Percentiles rank a stretch among this genome's conserved stretches.
Evolutionary conservation across 257 asterid genomes (phyloP).

Genomic region (Nemophila menziesii): DNA sequence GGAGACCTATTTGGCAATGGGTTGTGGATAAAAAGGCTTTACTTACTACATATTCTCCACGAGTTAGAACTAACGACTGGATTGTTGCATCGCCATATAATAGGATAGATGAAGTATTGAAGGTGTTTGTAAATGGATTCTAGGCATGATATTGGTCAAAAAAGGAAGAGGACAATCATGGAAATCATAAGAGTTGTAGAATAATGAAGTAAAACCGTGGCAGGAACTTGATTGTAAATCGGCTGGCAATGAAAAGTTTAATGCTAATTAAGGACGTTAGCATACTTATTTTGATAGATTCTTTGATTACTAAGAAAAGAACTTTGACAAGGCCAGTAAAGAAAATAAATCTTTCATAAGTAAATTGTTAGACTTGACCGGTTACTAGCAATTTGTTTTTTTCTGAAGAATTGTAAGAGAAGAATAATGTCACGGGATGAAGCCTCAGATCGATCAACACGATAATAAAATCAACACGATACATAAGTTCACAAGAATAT

Average conservation of each 20-base stretch:
- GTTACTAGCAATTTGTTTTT: no score
- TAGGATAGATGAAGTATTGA: conserved; percentile 30
- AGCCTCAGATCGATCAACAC: no score
- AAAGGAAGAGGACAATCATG: background rate
- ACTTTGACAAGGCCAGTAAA: no score
- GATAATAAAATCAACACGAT: no score
- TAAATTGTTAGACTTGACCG: no score
- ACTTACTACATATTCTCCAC: conserved; percentile 31
- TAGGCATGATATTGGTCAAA: conserved; percentile 20
- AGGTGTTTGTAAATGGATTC: conserved; percentile 59
- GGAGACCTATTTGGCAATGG: conserved; percentile 32
- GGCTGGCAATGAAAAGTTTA: background rate
- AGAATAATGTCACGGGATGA: no score
- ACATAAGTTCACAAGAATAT: no score
- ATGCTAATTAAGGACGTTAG: no score
- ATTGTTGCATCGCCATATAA: conserved; percentile 51
- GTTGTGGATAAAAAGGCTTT: conserved; percentile 34
- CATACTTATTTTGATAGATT: no score
- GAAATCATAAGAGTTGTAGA: background rate
- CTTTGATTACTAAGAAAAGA: no score
- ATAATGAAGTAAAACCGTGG: background rate
- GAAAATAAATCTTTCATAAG: no score
- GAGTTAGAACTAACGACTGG: conserved; percentile 48
- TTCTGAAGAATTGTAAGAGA: no score
- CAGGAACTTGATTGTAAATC: background rate